Base-by-base conservation (phyloP, 345 rosid genomes). In the Syzygium oleosum region DNA sequence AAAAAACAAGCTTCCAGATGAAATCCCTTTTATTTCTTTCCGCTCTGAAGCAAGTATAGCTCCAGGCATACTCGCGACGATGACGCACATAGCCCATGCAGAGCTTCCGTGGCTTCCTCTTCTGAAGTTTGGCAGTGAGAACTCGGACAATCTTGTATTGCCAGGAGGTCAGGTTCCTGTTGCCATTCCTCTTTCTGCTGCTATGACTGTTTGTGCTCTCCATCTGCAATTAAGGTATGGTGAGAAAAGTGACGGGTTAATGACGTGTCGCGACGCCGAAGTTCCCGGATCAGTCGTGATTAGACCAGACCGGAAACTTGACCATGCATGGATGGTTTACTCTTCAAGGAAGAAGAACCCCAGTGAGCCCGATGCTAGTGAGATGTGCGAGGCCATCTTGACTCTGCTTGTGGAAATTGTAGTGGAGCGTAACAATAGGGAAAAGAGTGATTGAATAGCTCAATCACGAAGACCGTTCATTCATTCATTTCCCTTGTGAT, bases 321-420 rank as follows among this genome's bases (percentile, higher is more conserved):
- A 94, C 85, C 98, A 94, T 86, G 92, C 91, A 11, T 93, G 93
- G 95, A 94, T 95, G 96, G 98, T 95, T 79, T 94, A 93, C 89
- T 90, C 95, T 51, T 92, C 95, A 2, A 5, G 61, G 55, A 91
- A 89, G 68, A 93, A 84, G 88, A 87, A 94, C 86, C 90, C 93
- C 3, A 52, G 51, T 1, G 93, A 92, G 85, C 93, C 96, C 2
- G 93, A 94, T 86, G 91, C 93, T 43, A 86, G 88, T 58, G 93
- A 94, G 86, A 94, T 95, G 96, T 95, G 96, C 16, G 96, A 94
- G 89, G 96, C 96, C 12, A 92, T 94, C 85, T 80, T 94, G 89
- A 94, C 93, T 5, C 84, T 91, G 89, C 94, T 94, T 19, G 94
- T 92, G 84, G 96, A 94, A 86, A 88, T 92, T 84, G 94, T 92